These are phyloP conservation scores for Boletus sensibilis DNA, from an alignment of 768 basidiomycete genomes.

Conservation along the genomic window DNA sequence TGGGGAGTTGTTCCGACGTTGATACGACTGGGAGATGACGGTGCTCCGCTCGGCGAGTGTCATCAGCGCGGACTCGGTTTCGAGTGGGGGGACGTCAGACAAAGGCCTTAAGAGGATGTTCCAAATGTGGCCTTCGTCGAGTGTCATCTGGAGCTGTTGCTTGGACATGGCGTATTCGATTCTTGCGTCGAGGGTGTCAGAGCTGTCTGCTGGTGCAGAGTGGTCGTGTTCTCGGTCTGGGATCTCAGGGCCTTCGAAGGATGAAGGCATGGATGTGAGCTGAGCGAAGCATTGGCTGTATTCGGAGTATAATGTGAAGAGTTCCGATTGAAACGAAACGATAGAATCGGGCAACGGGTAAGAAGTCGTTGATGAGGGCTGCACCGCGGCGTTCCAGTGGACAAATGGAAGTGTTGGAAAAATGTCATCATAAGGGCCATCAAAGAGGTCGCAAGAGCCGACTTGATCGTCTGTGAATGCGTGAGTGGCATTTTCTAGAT, in stretches of 20 bases:
- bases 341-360: slow-evolving; percentile 13
- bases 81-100: slow-evolving; percentile 12
- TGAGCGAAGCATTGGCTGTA: slow-evolving; percentile 49
- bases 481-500: slow-evolving; percentile 3
- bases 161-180: slow-evolving; percentile 57
- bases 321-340: slow-evolving; percentile 34
- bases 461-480: slow-evolving; percentile 3
- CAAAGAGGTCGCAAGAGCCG: slow-evolving; percentile 2
- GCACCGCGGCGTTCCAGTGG: slow-evolving; percentile 27
- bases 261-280: slow-evolving; percentile 41
- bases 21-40: slow-evolving; percentile 61
- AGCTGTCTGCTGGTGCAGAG: background rate
- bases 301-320: slow-evolving; percentile 50
- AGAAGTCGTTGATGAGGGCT: slow-evolving; percentile 3
- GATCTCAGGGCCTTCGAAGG: slow-evolving; percentile 17
- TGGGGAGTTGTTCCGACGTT: slow-evolving; percentile 60
- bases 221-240: slow-evolving; percentile 4
- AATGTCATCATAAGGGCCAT: slow-evolving; percentile 20
- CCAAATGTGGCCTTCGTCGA: slow-evolving; percentile 67
- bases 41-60: slow-evolving; percentile 51
- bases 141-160: slow-evolving; percentile 54
- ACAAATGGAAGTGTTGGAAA: slow-evolving; percentile 21
- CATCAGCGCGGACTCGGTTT: slow-evolving; percentile 25
- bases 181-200: slow-evolving; percentile 35
- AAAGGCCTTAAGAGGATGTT: slow-evolving; percentile 33